Evolutionary conservation across 768 basidiomycete genomes (phyloP), one percentile per base, ranked within the genome.

Genomic region (Cystobasidiopsis lactophilus): DNA sequence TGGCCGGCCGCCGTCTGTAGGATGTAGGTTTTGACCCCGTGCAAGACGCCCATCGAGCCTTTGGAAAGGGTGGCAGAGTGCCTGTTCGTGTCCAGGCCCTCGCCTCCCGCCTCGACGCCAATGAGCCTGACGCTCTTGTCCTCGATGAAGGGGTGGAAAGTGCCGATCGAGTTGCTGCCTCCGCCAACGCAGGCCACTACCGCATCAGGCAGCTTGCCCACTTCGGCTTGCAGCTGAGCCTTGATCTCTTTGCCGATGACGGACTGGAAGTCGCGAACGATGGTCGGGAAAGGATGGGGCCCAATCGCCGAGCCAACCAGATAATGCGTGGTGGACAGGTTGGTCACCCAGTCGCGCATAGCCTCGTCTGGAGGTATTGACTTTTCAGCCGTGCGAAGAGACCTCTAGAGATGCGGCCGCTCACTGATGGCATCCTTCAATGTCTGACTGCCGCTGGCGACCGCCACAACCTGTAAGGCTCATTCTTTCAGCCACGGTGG

Each of bases 151-250:
- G 95, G 84, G 66, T 84, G 85, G 75, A 98, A 98, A 11, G 89
- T 80, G 27, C 62, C 93, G 58, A 98, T 98, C 16, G 93, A 86
- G 65, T 98, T 96, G 65, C 80, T 84, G 11, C 93, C 93, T 45
- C 93, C 93, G 26, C 93, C 93, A 40, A 96, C 93, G 66, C 93
- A 98, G 24, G 93, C 93, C 4, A 96, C 81, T 40, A 98, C 77
- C 3, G 76, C 83, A 59, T 96, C 88, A 7, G 91, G 93, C 3
- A 96, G 76, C 67, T 89, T 93, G 21, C 83, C 82, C 41, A 72
- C 73, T 40, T 67, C 69, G 50, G 75, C 78, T 50, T 74, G 66
- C 57, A 96, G 66, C 67, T 96, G 93, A 18, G 69, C 69, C 68
- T 86, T 96, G 70, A 96, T 93, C 69, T 98, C 93, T 64, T 79